Base-by-base conservation (phyloP, 2,329 filamentous ascomycete species). In the Neopestalotiopsis sp. region DNA sequence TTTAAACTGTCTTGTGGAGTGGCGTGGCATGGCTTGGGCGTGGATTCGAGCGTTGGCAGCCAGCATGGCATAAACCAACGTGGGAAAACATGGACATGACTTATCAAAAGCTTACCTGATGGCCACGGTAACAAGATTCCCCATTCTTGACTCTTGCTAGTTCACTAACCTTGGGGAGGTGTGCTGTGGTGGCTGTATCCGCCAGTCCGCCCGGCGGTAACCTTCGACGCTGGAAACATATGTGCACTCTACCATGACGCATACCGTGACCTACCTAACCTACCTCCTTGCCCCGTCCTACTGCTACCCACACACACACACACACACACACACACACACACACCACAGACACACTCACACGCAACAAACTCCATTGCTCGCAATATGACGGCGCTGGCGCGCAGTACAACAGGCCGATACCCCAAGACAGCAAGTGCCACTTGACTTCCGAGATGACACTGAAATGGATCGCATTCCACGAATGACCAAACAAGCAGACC, bases 401-500 rank as follows among this genome's bases (percentile, higher is more conserved):
- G 32, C 42, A n/a, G 40, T 38, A 17, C 40, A 34, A 66, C 49
- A 58, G 40, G 30, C 24, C 28, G 42, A 56, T 24, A 38, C 42
- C 63, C 42, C 38, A 66, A 56, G 28, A 66, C 42, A 57, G 63
- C 49, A 66, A 57, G 45, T 66, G 63, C 49, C 28, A 49, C 42
- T 66, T 40, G 32, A 57, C 28, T 49, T 66, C 49, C 45, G 49
- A 58, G n/a, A 66, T 66, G 63, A 58, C 17, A 52, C 30, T 34
- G 28, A 58, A 49, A 28, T 28, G 20, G n/a, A 49, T 12, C 12
- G 63, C 63, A 34, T 66, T 66, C 63, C 63, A 66, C 63, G 63
- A 66, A 66, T 66, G 63, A 57, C 30, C 34, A 38, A 24, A 34
- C 34, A 32, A 28, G 34, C 17, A 62, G 30, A 40, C 32, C 17